phyloP scores from a whole-genome alignment of 108 stramenopile genomes.

The Skeletonema menzelii region DNA sequence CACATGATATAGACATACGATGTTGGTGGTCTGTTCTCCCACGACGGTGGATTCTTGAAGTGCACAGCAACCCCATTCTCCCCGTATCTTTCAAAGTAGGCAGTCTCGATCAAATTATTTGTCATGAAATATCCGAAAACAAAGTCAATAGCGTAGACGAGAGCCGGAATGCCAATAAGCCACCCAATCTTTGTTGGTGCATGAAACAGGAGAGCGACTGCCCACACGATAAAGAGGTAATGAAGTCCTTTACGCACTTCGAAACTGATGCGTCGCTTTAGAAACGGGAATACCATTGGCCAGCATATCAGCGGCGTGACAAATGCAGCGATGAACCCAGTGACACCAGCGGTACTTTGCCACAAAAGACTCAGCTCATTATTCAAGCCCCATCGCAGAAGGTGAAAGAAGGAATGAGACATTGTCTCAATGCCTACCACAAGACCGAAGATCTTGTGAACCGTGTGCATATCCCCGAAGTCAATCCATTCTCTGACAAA shows the following conservation, averaged over 20 bases:
- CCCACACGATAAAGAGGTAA: conserved; percentile 26
- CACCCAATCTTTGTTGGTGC: conserved; percentile 16
- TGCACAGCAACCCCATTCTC: not conserved
- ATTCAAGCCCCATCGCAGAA: conserved; percentile 12
- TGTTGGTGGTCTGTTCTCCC: not conserved
- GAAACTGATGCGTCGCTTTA: conserved; percentile 7
- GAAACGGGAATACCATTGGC: conserved; percentile 22
- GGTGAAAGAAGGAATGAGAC: conserved; percentile 19
- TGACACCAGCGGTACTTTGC: conserved; percentile 12
- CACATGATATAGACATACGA: conserved; percentile 5
- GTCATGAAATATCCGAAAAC: not conserved
- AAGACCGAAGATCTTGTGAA: conserved; percentile 26
- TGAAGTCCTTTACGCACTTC: conserved; percentile 28
- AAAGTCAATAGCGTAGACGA: conserved; percentile 3
- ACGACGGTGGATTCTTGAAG: not conserved
- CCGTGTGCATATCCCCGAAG: conserved; percentile 23
- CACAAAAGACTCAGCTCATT: conserved; percentile 10
- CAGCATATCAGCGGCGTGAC: conserved; percentile 20
- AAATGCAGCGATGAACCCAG: conserved; percentile 4
- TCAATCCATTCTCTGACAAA: conserved; percentile 12
- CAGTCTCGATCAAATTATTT: not conserved
- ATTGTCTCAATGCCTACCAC: conserved; percentile 18
- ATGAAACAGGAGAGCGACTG: conserved; percentile 16
- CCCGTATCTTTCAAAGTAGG: conserved; percentile 4
- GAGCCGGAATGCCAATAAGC: conserved; percentile 19